Evolutionary conservation across 1,284 basidiomycete species (phyloP).

Genomic region (Wallemia ichthyophaga): DNA sequence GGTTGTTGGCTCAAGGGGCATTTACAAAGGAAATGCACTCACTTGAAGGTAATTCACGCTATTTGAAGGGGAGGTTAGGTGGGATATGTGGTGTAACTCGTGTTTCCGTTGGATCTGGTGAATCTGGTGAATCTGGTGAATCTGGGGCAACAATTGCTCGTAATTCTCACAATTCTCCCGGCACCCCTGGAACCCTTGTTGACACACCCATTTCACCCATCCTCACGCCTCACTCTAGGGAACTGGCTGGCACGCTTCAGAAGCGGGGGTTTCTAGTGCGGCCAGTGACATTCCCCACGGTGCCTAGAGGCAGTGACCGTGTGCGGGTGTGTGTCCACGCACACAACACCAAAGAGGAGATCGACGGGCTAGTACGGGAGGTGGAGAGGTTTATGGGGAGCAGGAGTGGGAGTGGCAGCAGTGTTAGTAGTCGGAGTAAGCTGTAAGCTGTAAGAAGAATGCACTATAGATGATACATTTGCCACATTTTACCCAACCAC

Average conservation of each 20-base stretch:
- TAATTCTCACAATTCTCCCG: no score
- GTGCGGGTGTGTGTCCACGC: constrained; percentile 58
- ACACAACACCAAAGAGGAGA: constrained; percentile 31
- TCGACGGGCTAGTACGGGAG: constrained; percentile 25
- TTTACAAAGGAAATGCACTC: constrained; percentile 12
- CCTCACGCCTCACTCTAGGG: constrained; percentile 38
- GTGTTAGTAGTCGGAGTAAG: no score
- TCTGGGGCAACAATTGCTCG: no score
- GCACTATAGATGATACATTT: no score
- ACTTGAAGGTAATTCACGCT: no score
- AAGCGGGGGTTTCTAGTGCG: constrained; percentile 33
- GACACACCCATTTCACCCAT: constrained; percentile 58
- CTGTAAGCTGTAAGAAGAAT: no score
- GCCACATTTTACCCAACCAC: no score
- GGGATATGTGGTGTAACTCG: no score
- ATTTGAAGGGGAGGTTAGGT: no score
- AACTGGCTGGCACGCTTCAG: constrained; percentile 34
- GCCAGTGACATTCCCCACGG: constrained; percentile 54
- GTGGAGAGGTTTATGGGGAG: constrained; percentile 21
- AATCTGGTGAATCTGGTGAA: constrained; percentile 3
- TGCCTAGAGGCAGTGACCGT: constrained; percentile 50
- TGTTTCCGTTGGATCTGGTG: no score
- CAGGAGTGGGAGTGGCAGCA: not conserved
- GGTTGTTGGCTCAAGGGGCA: constrained; percentile 37
- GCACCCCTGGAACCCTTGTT: no score